Percentiles rank a stretch among this genome's conserved stretches.
Conservation (phyloP, 2,329 filamentous ascomycete species). For the Exserohilum turcica region DNA sequence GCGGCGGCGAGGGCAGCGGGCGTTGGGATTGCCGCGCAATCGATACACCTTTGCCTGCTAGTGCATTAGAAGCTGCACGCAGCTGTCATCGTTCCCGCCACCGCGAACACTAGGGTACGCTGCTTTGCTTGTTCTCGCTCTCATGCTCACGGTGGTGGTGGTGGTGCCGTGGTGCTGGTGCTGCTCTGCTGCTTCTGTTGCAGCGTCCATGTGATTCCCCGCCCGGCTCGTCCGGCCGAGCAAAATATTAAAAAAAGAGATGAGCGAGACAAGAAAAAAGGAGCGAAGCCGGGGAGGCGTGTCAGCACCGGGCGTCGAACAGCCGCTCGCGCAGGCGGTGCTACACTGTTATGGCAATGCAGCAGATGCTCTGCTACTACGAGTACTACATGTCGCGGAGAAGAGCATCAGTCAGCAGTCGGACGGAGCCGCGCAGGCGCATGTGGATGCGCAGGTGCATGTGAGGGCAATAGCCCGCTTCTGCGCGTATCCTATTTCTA, state of each 20-base stretch:
- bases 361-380: too few species aligned
- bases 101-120: slow-evolving; percentile 1
- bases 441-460: too few species aligned
- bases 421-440: slow-evolving; percentile 18
- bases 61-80: slow-evolving; percentile 16
- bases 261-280: too few species aligned
- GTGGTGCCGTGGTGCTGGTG: background rate
- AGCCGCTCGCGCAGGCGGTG: too few species aligned
- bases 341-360: too few species aligned
- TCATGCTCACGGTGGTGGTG: background rate
- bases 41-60: slow-evolving; percentile 24
- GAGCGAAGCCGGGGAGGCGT: too few species aligned
- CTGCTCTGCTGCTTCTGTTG: background rate
- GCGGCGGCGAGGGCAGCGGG: too few species aligned
- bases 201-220: background rate
- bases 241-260: background rate
- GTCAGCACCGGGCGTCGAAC: too few species aligned
- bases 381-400: too few species aligned
- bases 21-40: slow-evolving; percentile 24
- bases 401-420: slow-evolving; percentile 19
- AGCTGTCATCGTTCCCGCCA: slow-evolving; percentile 22
- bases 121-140: slow-evolving; percentile 5
- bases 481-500: slow-evolving; percentile 26
- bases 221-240: background rate
- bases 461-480: slow-evolving; percentile 19